Conservation (phyloP, 345 rosid species). For the Kandelia obovata region DNA sequence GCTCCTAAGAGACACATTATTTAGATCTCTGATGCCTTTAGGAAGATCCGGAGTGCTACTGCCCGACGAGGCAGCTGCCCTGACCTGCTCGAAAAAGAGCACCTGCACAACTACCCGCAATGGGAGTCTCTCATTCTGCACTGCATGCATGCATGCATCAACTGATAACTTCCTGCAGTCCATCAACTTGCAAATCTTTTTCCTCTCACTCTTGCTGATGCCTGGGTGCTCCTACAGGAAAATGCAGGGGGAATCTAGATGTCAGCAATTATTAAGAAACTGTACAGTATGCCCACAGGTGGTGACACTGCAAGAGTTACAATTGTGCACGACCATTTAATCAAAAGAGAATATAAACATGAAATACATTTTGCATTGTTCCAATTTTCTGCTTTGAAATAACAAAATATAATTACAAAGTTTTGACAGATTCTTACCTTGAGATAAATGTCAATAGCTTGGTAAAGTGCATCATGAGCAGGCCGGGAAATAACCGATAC, state of each 20-base stretch:
- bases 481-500: constrained; percentile 64
- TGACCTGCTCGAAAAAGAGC: constrained; percentile 79
- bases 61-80: constrained; percentile 69
- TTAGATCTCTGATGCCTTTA: constrained; percentile 49
- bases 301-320: background rate
- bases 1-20: constrained; percentile 53
- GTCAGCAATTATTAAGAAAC: constrained; percentile 6
- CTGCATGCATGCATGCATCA: constrained; percentile 83
- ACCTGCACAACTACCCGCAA: constrained; percentile 74
- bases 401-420: too few relatives aligned
- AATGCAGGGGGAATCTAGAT: background rate
- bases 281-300: background rate
- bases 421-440: constrained; percentile 42
- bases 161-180: constrained; percentile 82
- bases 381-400: background rate
- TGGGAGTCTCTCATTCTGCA: constrained; percentile 84
- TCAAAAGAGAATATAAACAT: background rate
- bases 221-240: constrained; percentile 63
- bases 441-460: constrained; percentile 77
- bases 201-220: constrained; percentile 74
- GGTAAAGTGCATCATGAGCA: constrained; percentile 75
- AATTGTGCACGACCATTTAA: background rate
- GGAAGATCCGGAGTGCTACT: constrained; percentile 82
- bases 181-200: constrained; percentile 80
- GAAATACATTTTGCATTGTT: background rate